phyloP scores from a whole-genome alignment of 306 rosid species.

The Sechiopsis laciniata region DNA sequence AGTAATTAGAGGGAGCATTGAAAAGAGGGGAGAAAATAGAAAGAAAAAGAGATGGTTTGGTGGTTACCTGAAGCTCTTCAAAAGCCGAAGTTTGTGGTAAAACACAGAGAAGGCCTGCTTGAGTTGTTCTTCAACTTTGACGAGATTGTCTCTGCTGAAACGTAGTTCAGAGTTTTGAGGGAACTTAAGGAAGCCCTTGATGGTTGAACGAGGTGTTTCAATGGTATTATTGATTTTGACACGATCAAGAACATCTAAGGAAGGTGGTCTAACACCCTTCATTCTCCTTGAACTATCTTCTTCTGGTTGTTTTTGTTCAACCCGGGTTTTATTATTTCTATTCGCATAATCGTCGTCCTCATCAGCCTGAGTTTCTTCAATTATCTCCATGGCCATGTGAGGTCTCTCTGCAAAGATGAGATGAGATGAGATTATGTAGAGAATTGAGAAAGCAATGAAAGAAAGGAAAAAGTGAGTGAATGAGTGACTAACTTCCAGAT shows the following conservation, averaged over 20 bases:
- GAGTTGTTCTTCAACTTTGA: constrained; percentile 47
- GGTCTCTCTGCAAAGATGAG: constrained; percentile 30
- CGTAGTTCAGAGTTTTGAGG: constrained; percentile 37
- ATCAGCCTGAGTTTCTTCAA: constrained; percentile 32
- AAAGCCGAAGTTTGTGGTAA: constrained; percentile 60
- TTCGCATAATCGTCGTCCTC: constrained; percentile 20
- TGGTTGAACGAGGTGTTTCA: constrained; percentile 66
- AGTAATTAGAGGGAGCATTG: not conserved
- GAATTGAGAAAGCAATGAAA: not conserved
- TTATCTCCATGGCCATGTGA: constrained; percentile 38
- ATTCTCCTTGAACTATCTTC: constrained; percentile 13
- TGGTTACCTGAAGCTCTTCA: constrained; percentile 60
- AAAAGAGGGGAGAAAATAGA: not conserved
- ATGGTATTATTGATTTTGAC: constrained; percentile 44
- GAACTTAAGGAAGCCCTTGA: constrained; percentile 41
- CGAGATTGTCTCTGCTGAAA: constrained; percentile 46
- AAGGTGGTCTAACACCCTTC: constrained; percentile 35
- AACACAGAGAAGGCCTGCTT: constrained; percentile 45
- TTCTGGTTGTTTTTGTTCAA: too few species aligned
- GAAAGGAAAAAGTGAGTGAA: not conserved
- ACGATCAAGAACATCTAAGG: constrained; percentile 42
- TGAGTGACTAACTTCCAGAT: constrained; percentile 14
- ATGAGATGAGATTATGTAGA: not conserved
- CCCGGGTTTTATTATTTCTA: not conserved
- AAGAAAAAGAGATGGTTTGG: too few species aligned